A percentile compares a stretch with the other conserved stretches of the same genome.
These are phyloP conservation scores for Podospora appendiculata DNA, from an alignment of 495 filamentous ascomycete genomes.

Conservation along the genomic window DNA sequence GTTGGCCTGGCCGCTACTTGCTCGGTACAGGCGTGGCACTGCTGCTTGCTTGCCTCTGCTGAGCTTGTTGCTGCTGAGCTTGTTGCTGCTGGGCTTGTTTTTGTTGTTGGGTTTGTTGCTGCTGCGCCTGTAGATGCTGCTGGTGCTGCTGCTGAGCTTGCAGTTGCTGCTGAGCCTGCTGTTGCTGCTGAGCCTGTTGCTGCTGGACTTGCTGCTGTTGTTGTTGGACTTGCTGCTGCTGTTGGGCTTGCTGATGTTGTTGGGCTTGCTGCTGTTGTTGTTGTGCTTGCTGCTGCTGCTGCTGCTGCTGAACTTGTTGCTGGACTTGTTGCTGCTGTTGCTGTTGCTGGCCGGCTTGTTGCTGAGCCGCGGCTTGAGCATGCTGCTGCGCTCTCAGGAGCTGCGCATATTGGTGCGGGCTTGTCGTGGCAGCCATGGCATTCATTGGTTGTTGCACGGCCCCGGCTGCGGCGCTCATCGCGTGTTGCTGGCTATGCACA, in stretches of 20 bases:
- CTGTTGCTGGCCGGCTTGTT: slow-evolving; percentile 6
- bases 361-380: slow-evolving; percentile 18
- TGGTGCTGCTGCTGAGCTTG: slow-evolving; percentile 10
- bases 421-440: slow-evolving; percentile 20
- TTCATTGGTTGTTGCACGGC: slow-evolving; percentile 21
- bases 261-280: slow-evolving; percentile 2
- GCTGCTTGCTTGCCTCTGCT: slow-evolving; percentile 37
- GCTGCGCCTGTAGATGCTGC: slow-evolving; percentile 5
- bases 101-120: slow-evolving; percentile 2
- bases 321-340: slow-evolving; percentile 5
- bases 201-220: neutral
- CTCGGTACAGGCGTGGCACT: slow-evolving; percentile 29
- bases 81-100: neutral
- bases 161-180: slow-evolving; percentile 1
- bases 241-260: slow-evolving; percentile 5
- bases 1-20: slow-evolving; percentile 8
- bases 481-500: slow-evolving; percentile 27
- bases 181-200: neutral
- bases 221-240: slow-evolving; percentile 5
- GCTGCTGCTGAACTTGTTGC: slow-evolving; percentile 11
- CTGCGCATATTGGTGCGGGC: slow-evolving; percentile 64
- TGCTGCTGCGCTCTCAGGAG: slow-evolving; percentile 65
- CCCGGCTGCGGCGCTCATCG: slow-evolving; percentile 63
- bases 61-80: slow-evolving; percentile 9
- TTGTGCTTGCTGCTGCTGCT: slow-evolving; percentile 1